Conservation (phyloP, 306 rosid species). For the Hippophae rhamnoides region DNA sequence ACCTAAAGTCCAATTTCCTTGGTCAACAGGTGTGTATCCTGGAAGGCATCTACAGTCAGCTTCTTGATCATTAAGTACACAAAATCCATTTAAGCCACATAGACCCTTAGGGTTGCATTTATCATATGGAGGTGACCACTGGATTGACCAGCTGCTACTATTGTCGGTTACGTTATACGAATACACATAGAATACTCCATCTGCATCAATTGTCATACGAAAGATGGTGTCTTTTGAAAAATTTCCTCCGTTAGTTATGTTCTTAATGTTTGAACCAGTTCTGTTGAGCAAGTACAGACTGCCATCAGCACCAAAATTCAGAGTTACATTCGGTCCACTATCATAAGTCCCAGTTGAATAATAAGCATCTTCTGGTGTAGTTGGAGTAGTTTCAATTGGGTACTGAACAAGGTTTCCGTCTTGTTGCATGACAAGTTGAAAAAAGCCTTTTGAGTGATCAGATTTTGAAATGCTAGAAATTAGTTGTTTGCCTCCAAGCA, state of each 20-base stretch:
- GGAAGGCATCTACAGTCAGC: slow-evolving; percentile 15
- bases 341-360: neutral
- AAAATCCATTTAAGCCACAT: slow-evolving; percentile 13
- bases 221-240: neutral
- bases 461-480: slow-evolving; percentile 4
- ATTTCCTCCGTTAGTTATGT: slow-evolving; percentile 5
- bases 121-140: neutral
- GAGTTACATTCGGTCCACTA: neutral
- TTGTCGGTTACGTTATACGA: neutral
- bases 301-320: slow-evolving; percentile 8
- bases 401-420: slow-evolving; percentile 25
- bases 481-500: neutral
- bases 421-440: slow-evolving; percentile 11
- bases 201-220: slow-evolving; percentile 15
- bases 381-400: neutral
- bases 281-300: slow-evolving; percentile 12
- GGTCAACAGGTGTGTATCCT: neutral
- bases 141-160: neutral
- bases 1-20: neutral
- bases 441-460: slow-evolving; percentile 12
- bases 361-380: neutral
- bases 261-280: neutral
- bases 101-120: slow-evolving; percentile 11
- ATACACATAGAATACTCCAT: slow-evolving; percentile 19
- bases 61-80: neutral